phyloP scores from a whole-genome alignment of 2,329 filamentous ascomycete species.

The Tolypocladium ovalisporum region DNA sequence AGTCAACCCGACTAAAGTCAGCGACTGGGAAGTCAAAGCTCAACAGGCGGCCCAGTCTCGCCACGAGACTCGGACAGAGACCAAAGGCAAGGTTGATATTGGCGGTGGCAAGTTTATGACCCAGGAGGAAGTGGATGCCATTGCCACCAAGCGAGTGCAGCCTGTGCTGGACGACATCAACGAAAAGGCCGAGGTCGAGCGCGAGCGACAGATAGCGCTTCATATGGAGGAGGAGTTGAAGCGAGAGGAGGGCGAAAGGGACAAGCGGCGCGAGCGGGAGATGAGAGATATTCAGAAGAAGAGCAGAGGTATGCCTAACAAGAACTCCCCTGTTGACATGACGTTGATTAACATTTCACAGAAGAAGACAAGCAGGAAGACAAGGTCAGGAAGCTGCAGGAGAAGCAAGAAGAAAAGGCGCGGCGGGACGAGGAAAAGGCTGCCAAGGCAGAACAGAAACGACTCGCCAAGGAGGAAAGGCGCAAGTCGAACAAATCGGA shows the following conservation, averaged over 20 bases:
- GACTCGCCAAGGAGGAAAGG: conserved; percentile 38
- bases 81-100: conserved; percentile 51
- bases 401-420: conserved; percentile 27
- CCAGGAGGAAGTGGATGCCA: conserved; percentile 64
- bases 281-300: conserved; percentile 41
- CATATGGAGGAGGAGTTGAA: conserved; percentile 47
- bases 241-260: conserved; percentile 38
- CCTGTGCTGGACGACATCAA: conserved; percentile 79
- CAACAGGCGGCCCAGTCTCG: conserved; percentile 57
- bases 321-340: not conserved
- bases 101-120: conserved; percentile 76
- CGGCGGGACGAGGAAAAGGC: conserved; percentile 33
- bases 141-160: conserved; percentile 67
- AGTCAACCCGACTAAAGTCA: conserved; percentile 54
- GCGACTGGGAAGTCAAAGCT: conserved; percentile 72
- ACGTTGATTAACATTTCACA: conserved; percentile 13
- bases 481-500: conserved; percentile 25
- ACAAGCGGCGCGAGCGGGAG: conserved; percentile 40
- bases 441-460: conserved; percentile 42
- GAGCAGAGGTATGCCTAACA: conserved; percentile 45
- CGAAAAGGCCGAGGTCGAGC: conserved; percentile 62
- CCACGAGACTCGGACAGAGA: conserved; percentile 46
- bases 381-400: conserved; percentile 23
- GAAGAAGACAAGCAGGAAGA: conserved; percentile 34
- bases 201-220: conserved; percentile 55